These are phyloP conservation scores for Colletotrichum sp. DNA, from an alignment of 2,329 filamentous ascomycete genomes.

Conservation along the genomic window DNA sequence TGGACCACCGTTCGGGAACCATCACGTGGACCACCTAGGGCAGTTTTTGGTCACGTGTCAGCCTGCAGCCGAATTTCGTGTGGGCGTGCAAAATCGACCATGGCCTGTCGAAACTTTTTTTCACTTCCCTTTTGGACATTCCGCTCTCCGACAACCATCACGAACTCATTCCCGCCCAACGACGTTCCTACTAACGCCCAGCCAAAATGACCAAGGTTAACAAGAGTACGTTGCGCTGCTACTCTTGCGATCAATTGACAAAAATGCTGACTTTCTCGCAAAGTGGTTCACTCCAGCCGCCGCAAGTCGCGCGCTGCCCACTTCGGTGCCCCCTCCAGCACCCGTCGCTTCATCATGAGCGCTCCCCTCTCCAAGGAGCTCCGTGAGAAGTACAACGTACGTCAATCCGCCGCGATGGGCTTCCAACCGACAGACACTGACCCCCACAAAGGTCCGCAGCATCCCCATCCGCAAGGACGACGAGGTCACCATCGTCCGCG, in stretches of 20 bases:
- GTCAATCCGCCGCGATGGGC: slow-evolving; percentile 34
- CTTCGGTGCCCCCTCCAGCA: slow-evolving; percentile 93
- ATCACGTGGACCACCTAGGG: background rate
- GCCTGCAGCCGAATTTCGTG: background rate
- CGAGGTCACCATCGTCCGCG: slow-evolving; percentile 91
- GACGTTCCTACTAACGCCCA: slow-evolving; percentile 21
- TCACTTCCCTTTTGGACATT: background rate
- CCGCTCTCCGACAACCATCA: background rate
- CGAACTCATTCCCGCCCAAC: slow-evolving; percentile 4
- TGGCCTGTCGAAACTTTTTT: background rate
- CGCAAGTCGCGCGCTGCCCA: slow-evolving; percentile 99
- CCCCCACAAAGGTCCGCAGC: slow-evolving; percentile 75
- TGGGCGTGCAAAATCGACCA: background rate
- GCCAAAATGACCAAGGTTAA: slow-evolving; percentile 76
- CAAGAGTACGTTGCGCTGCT: slow-evolving; percentile 49
- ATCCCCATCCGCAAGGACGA: slow-evolving; percentile 98
- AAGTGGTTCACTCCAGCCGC: slow-evolving; percentile 80
- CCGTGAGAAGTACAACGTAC: slow-evolving; percentile 98
- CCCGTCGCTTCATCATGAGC: slow-evolving; percentile 96
- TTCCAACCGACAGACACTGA: background rate
- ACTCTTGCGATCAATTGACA: background rate
- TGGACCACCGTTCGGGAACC: background rate
- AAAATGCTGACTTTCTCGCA: slow-evolving; percentile 22
- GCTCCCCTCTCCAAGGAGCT: slow-evolving; percentile 96
- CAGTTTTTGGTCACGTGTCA: background rate